Evolutionary conservation across 2,329 filamentous ascomycete genomes (phyloP), one percentile per base, ranked within the genome.

Genomic region (Botrytis galanthina): DNA sequence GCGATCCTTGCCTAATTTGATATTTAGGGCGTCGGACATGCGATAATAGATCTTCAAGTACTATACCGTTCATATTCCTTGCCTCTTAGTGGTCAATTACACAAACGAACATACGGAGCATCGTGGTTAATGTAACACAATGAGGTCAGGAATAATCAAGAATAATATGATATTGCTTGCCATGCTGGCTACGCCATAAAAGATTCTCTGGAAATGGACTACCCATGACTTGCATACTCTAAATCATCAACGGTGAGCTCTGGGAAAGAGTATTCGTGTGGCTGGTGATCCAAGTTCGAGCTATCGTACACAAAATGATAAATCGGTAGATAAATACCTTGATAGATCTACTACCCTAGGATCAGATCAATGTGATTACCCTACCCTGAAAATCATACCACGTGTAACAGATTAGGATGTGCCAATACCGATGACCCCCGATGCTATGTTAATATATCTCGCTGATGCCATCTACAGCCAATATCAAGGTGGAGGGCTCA

Each of bases 401-500:
- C 70, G 18, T 66, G 26, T 22, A 29, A 35, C 14, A 42, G 22
- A 26, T 35, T 46, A 22, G 61, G n/a, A 61, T 70, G 16, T 70
- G 67, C 42, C 39, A 57, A 29, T 42, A 12, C 48, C 39, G 39
- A 42, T 42, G 3, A 14, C 42, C 37, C 22, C 35, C 26, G 6
- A 26, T 68, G 12, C 48, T 57, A 42, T 22, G 35, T 10, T 37
- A 18, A 32, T 42, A 29, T 10, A 18, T 46, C 18, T 44, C 14
- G 26, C 20, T 29, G 16, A 44, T 63, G 8, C 46, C 48, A n/a
- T 42, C 39, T 48, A n/a, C 26, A 1, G 29, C 9, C 29, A 26
- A 48, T 37, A 54, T 61, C 63, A 73, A 29, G 68, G 72, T 46
- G 90, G 81, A 44, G 88, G 88, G 78, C 85, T 85, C 54, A 91